Evolutionary conservation across 768 basidiomycete species (phyloP), one percentile per base, ranked within the genome.

Genomic region (Sistotremastrum suecicum): DNA sequence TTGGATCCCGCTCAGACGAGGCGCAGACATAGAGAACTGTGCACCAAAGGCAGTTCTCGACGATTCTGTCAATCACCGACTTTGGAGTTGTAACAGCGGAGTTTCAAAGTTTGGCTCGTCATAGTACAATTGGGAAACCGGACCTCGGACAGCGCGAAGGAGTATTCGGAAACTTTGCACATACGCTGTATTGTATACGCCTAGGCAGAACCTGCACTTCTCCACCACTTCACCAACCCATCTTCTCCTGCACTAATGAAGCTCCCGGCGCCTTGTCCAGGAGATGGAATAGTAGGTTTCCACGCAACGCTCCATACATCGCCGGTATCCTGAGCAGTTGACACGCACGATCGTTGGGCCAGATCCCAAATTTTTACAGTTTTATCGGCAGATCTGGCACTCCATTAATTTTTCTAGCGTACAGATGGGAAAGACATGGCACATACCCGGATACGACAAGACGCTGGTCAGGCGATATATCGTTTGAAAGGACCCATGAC

Each of bases 321-420:
- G 20, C 80, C 80, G 1, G 74, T 74, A 45, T 88, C 85, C 57
- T 82, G 76, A 5, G 83, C 67, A 0, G 84, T 88, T 20, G 80
- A 83, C 12, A 89, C 84, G 7, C 76, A 75, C 1, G 78, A 66
- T 4, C 84, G 77, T 5, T 83, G 73, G 3, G 69, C 73, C 44
- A 89, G 71, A 54, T 91, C 88, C 88, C 88, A 91, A 5, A 90
- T 76, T 56, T 87, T 88, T 51, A 87, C 76, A 1, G 76, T 80
- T 60, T 83, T 85, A 60, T 91, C 88, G 7, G 85, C 80, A 39
- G 87, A 88, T 11, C 86, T 86, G 45, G 20, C 20, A 20, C 20
- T 20, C 20, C 20, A 20, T 20, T 20, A 20, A 20, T 20, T 20
- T 20, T 20, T 37, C 41, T 20, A 45, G 46, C 37, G 38, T 33